Evolutionary conservation across 1,284 basidiomycete species (phyloP).

Genomic region (Earliella scabrosa): DNA sequence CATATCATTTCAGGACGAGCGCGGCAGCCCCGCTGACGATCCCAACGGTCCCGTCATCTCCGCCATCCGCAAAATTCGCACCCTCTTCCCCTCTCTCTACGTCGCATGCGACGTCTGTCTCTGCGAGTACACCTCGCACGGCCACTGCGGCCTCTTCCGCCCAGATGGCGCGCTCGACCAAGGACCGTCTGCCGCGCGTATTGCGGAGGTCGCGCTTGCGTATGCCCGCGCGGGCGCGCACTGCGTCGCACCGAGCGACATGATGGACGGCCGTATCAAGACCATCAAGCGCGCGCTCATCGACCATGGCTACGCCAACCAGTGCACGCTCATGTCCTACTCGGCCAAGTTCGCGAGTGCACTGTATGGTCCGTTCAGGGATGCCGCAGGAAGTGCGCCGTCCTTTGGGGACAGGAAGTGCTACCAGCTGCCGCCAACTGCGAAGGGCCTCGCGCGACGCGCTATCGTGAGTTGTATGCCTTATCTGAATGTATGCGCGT

Average conservation of each 20-base stretch:
- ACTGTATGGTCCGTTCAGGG: constrained; percentile 99
- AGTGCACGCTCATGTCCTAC: constrained; percentile 95
- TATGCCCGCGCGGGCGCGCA: constrained; percentile 96
- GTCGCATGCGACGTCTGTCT: constrained; percentile 96
- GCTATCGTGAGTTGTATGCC: constrained; percentile 80
- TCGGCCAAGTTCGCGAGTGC: constrained; percentile 98
- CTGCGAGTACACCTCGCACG: constrained; percentile 99
- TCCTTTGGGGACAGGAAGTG: constrained; percentile 96
- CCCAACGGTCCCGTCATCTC: constrained; percentile 90
- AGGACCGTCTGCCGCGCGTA: constrained; percentile 78
- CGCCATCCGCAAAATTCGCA: constrained; percentile 80
- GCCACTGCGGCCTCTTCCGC: constrained; percentile 91
- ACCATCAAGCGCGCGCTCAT: constrained; percentile 90
- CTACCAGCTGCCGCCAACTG: constrained; percentile 93
- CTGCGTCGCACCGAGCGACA: constrained; percentile 98
- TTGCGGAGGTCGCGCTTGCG: constrained; percentile 90
- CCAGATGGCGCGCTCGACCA: constrained; percentile 78
- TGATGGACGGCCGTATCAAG: constrained; percentile 98
- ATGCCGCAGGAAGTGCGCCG: constrained; percentile 95
- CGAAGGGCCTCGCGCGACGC: constrained; percentile 88
- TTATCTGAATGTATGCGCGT: neutral
- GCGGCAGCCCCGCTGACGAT: constrained; percentile 91
- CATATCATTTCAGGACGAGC: constrained; percentile 64
- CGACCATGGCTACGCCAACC: constrained; percentile 82
- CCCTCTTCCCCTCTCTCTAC: constrained; percentile 83